Conservation (phyloP, 169 alveolate genomes). For the Fabrea salina region DNA sequence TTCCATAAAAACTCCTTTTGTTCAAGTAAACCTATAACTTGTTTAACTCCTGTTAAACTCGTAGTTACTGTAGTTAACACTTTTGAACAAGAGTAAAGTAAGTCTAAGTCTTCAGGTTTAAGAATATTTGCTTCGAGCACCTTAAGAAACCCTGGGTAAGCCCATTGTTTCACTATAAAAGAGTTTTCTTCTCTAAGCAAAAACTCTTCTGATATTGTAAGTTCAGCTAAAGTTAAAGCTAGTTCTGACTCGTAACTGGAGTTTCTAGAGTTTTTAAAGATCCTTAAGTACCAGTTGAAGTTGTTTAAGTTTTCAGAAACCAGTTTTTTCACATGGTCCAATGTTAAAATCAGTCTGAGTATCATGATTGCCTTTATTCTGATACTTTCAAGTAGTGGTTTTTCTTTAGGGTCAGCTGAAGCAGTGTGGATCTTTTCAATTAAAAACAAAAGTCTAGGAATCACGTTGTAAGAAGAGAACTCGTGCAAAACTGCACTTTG, state of each 20-base stretch:
- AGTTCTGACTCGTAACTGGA: neutral
- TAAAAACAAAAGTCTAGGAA: conserved; percentile 24
- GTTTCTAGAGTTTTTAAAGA: neutral
- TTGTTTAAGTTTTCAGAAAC: neutral
- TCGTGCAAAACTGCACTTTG: neutral
- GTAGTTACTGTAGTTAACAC: too few relatives aligned
- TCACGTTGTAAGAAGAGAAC: neutral
- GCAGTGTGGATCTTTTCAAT: neutral
- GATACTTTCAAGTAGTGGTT: neutral
- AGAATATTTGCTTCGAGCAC: too few relatives aligned
- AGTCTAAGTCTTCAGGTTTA: too few relatives aligned
- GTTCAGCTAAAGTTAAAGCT: neutral
- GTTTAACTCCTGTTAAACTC: too few relatives aligned
- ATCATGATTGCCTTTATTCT: neutral
- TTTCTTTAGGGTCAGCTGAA: neutral
- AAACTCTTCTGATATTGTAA: neutral
- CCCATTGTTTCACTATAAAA: neutral
- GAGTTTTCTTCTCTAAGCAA: neutral
- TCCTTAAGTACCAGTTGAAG: conserved; percentile 1
- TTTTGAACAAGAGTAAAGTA: too few relatives aligned
- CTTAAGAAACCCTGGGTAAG: too few relatives aligned
- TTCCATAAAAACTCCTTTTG: too few relatives aligned
- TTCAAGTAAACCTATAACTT: too few relatives aligned
- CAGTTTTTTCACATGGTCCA: neutral
- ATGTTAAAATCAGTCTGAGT: neutral